Percentiles rank a stretch among this genome's conserved stretches.
Evolutionary conservation across 2,329 filamentous ascomycete genomes (phyloP).

Genomic region (Trichoderma simmonsii): DNA sequence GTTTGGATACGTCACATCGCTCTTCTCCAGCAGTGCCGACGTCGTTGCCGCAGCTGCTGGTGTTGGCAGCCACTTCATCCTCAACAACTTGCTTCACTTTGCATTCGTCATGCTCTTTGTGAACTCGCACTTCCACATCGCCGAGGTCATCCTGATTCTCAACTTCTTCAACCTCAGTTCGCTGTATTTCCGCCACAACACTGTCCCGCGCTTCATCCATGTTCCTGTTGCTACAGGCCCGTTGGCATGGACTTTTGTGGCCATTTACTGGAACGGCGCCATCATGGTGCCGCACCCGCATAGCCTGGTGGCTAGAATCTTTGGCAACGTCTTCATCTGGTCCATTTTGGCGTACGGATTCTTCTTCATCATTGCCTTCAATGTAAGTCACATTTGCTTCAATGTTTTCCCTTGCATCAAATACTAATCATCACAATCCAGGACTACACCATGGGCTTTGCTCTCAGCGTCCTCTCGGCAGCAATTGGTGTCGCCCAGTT

Average conservation of each 20-base stretch:
- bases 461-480: constrained; percentile 68
- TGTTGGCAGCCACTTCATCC: constrained; percentile 79
- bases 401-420: neutral
- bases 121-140: constrained; percentile 68
- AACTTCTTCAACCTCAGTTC: constrained; percentile 79
- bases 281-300: constrained; percentile 70
- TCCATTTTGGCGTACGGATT: constrained; percentile 71
- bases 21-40: constrained; percentile 66
- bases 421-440: constrained; percentile 22
- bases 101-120: constrained; percentile 82
- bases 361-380: constrained; percentile 72
- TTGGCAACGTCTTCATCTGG: constrained; percentile 89
- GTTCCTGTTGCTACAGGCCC: constrained; percentile 71
- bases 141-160: constrained; percentile 71
- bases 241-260: constrained; percentile 79
- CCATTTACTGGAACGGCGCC: constrained; percentile 86
- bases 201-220: constrained; percentile 72
- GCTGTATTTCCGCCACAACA: constrained; percentile 77
- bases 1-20: constrained; percentile 68
- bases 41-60: constrained; percentile 68
- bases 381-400: constrained; percentile 44
- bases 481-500: constrained; percentile 78
- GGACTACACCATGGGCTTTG: constrained; percentile 77
- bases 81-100: constrained; percentile 80
- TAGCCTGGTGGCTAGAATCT: constrained; percentile 66